A percentile compares a stretch with the other conserved stretches of the same genome.
phyloP scores from a whole-genome alignment of 176 grass and related monocot genomes.

The Ensete glaucum region DNA sequence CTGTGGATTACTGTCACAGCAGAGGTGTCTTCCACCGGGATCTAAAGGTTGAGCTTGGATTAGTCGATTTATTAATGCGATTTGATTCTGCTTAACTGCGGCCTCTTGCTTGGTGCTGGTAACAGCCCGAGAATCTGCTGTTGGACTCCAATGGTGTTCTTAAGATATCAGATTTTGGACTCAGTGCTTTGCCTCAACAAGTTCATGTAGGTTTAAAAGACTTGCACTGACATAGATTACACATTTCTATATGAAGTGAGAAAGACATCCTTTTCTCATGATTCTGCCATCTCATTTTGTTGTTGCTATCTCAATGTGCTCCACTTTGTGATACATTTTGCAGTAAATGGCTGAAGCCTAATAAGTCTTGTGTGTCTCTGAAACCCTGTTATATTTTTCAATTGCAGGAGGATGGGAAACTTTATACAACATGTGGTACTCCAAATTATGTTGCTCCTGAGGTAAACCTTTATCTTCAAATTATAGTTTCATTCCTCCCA shows the following conservation, averaged over 20 bases:
- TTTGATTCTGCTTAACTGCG: slow-evolving; percentile 2
- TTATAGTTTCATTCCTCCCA: not conserved
- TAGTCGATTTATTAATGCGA: not conserved
- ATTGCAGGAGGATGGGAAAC: slow-evolving; percentile 75
- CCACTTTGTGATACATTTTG: not conserved
- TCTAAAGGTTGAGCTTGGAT: slow-evolving; percentile 50
- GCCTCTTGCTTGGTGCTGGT: not conserved
- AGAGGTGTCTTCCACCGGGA: slow-evolving; percentile 91
- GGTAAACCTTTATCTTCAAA: slow-evolving; percentile 32
- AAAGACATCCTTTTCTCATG: not conserved
- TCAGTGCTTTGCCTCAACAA: slow-evolving; percentile 90
- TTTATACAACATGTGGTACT: slow-evolving; percentile 93
- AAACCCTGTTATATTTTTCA: not conserved
- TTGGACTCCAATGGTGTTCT: slow-evolving; percentile 68
- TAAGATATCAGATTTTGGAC: slow-evolving; percentile 90
- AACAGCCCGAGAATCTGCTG: slow-evolving; percentile 91
- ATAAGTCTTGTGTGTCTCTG: not conserved
- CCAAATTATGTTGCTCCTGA: slow-evolving; percentile 99
- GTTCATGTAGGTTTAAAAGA: slow-evolving; percentile 49
- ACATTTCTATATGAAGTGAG: not conserved
- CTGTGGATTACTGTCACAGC: slow-evolving; percentile 98
- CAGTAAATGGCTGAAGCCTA: too few species aligned
- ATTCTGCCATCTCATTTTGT: not conserved
- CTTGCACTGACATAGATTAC: not conserved
- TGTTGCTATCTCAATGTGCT: not conserved